Conservation (phyloP, 2,329 filamentous ascomycete species). For the Arthrobotrys megalospora region DNA sequence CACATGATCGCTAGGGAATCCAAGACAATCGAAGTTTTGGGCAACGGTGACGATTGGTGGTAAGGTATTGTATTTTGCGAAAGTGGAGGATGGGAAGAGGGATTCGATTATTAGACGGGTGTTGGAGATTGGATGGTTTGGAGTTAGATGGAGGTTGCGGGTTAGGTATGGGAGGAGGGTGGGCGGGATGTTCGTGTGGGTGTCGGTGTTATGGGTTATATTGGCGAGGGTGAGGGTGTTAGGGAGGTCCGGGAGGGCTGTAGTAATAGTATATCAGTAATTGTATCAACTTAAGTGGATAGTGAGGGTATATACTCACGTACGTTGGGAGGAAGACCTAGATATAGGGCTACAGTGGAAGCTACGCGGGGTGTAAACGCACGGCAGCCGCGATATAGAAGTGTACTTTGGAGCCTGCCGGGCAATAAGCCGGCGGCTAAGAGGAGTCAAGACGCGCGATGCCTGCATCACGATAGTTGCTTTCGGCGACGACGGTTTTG, state of each 20-base stretch:
- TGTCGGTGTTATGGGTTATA: slow-evolving; percentile 77
- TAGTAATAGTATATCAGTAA: slow-evolving; percentile 63
- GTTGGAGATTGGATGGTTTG: slow-evolving; percentile 89
- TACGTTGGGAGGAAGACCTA: slow-evolving; percentile 64
- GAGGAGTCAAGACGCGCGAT: slow-evolving; percentile 36
- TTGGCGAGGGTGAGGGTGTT: slow-evolving; percentile 74
- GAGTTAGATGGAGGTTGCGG: slow-evolving; percentile 88
- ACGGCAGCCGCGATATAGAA: neutral
- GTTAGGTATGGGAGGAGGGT: slow-evolving; percentile 82
- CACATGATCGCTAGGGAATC: slow-evolving; percentile 88
- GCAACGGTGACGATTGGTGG: slow-evolving; percentile 85
- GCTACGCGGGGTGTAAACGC: neutral
- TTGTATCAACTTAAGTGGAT: too few species aligned
- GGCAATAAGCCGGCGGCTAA: slow-evolving; percentile 26
- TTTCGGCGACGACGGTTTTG: neutral
- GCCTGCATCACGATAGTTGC: slow-evolving; percentile 51
- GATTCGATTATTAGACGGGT: slow-evolving; percentile 94
- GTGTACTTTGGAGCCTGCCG: slow-evolving; percentile 21
- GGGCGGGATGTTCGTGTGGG: slow-evolving; percentile 86
- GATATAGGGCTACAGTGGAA: slow-evolving; percentile 17
- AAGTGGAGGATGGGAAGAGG: slow-evolving; percentile 81
- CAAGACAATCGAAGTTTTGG: slow-evolving; percentile 97
- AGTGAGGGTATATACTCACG: slow-evolving; percentile 65
- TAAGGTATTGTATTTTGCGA: slow-evolving; percentile 82
- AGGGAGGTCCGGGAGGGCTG: slow-evolving; percentile 64